Percentiles rank a stretch among this genome's conserved stretches.
These are phyloP conservation scores for Berkeleyomyces basicola DNA, from an alignment of 2,329 filamentous ascomycete species.

Conservation along the genomic window DNA sequence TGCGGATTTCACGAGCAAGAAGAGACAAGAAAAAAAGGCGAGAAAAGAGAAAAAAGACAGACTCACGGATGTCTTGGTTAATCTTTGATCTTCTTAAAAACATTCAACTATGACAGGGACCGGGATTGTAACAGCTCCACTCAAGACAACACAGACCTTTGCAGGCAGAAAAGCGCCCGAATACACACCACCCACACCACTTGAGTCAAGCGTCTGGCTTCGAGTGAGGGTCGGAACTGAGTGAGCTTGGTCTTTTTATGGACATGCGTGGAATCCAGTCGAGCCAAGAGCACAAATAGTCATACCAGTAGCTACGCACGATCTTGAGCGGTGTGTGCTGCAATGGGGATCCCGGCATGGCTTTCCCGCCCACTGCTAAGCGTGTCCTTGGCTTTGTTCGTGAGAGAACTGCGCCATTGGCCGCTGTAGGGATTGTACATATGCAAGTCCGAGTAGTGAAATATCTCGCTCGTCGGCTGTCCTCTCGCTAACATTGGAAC, in stretches of 20 bases:
- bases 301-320: no score
- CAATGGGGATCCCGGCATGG: neutral
- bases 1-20: neutral
- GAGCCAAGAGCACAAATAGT: no score
- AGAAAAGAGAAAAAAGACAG: neutral
- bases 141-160: constrained; percentile 1
- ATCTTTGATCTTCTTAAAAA: neutral
- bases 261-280: no score
- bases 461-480: no score
- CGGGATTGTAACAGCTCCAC: neutral
- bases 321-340: neutral
- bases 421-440: neutral
- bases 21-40: neutral
- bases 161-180: neutral
- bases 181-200: no score
- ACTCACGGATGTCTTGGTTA: neutral
- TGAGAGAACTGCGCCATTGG: neutral
- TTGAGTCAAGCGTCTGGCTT: no score
- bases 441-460: no score
- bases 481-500: no score
- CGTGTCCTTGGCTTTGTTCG: neutral
- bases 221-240: no score
- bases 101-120: neutral
- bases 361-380: no score
- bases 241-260: no score